These are phyloP conservation scores for Wickerhamomyces xylosicus DNA, from an alignment of 805 yeast species.

Conservation along the genomic window DNA sequence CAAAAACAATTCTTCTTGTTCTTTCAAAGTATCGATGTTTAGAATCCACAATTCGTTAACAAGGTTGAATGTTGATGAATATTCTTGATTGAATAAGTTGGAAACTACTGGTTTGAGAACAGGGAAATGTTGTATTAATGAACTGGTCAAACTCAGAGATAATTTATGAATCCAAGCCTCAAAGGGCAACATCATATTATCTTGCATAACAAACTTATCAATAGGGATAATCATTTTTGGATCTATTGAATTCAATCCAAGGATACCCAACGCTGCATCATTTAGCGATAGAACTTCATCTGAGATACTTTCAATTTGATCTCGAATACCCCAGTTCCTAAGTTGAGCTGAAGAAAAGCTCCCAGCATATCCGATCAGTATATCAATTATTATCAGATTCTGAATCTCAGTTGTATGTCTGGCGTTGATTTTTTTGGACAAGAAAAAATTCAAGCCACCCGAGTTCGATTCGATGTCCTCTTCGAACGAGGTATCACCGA, in stretches of 20 bases:
- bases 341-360: not conserved
- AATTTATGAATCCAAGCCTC: not conserved
- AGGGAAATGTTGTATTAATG: not conserved
- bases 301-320: too few relatives aligned
- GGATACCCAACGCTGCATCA: not conserved
- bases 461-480: conserved; percentile 13
- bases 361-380: not conserved
- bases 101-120: not conserved
- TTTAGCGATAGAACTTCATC: not conserved
- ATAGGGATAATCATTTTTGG: too few relatives aligned
- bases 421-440: too few relatives aligned
- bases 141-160: not conserved
- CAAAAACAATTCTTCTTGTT: not conserved
- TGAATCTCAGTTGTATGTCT: not conserved
- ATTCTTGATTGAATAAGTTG: not conserved
- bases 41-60: not conserved
- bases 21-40: too few relatives aligned
- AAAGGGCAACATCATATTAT: too few relatives aligned
- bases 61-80: not conserved
- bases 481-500: conserved; percentile 2
- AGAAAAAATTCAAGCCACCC: conserved; percentile 19
- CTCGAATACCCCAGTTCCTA: not conserved
- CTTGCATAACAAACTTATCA: too few relatives aligned
- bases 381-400: not conserved
- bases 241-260: too few relatives aligned